Conservation (phyloP, 169 alveolate species). For the Plasmodium adleri region DNA sequence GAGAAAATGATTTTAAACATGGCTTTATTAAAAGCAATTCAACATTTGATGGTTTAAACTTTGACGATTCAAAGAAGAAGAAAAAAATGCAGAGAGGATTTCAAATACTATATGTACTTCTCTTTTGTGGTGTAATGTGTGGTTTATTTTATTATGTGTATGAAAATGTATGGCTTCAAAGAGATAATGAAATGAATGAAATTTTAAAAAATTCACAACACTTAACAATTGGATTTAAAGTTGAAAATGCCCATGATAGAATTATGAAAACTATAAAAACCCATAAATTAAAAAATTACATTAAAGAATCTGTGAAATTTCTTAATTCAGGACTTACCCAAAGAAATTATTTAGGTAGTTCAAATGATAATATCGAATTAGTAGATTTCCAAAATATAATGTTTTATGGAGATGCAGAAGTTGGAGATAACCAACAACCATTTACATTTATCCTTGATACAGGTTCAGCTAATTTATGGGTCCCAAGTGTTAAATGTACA, state of each 20-base stretch:
- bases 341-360: constrained; percentile 13
- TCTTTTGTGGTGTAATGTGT: constrained; percentile 23
- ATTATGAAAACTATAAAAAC: constrained; percentile 9
- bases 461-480: constrained; percentile 88
- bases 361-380: constrained; percentile 55
- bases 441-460: constrained; percentile 78
- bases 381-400: constrained; percentile 12
- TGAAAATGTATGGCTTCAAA: constrained; percentile 20
- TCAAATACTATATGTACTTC: constrained; percentile 32
- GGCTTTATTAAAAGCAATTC: constrained; percentile 46
- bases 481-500: constrained; percentile 81
- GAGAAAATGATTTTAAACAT: constrained; percentile 16
- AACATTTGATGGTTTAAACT: constrained; percentile 36
- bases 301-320: constrained; percentile 17
- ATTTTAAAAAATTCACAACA: constrained; percentile 16
- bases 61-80: constrained; percentile 14
- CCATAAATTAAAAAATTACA: constrained; percentile 15
- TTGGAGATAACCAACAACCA: constrained; percentile 49
- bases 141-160: constrained; percentile 16
- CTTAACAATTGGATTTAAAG: constrained; percentile 25
- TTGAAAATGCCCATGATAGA: constrained; percentile 38
- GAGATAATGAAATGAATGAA: not conserved
- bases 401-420: constrained; percentile 45
- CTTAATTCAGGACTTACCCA: constrained; percentile 18
- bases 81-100: constrained; percentile 47